Evolutionary conservation across 345 rosid genomes (phyloP).

Genomic region (Ceriops zippeliana): DNA sequence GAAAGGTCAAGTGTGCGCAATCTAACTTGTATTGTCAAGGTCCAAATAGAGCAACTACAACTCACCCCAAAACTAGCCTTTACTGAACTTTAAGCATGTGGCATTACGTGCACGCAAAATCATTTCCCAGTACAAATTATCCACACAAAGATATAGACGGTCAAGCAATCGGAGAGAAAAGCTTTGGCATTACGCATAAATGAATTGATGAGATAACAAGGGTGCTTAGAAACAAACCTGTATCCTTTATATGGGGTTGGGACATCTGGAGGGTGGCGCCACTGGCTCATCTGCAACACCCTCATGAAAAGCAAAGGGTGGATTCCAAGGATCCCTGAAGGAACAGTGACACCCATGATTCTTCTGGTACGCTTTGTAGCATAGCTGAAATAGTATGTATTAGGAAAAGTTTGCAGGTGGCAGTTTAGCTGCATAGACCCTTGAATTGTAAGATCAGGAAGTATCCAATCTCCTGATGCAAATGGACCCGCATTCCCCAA

Average conservation of each 20-base stretch:
- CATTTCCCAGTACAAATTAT: no score
- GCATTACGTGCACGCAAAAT: no score
- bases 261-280: conserved; percentile 64
- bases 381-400: conserved; percentile 87
- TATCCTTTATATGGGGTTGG: conserved; percentile 86
- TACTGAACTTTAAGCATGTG: no score
- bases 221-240: conserved; percentile 38
- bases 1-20: no score
- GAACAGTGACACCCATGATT: conserved; percentile 61
- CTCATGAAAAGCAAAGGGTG: conserved; percentile 84
- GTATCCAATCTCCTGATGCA: conserved; percentile 82
- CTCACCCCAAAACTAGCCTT: no score
- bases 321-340: conserved; percentile 66
- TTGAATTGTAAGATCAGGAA: conserved; percentile 91
- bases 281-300: conserved; percentile 80
- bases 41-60: no score
- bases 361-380: conserved; percentile 78
- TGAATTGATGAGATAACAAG: not conserved
- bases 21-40: no score
- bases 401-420: conserved; percentile 58
- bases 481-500: conserved; percentile 83
- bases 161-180: no score
- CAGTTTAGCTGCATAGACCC: conserved; percentile 62
- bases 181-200: no score
- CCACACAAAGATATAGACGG: no score